Evolutionary conservation across 2,329 filamentous ascomycete species (phyloP), one percentile per base, ranked within the genome.

Genomic region (Fusarium xylarioides): DNA sequence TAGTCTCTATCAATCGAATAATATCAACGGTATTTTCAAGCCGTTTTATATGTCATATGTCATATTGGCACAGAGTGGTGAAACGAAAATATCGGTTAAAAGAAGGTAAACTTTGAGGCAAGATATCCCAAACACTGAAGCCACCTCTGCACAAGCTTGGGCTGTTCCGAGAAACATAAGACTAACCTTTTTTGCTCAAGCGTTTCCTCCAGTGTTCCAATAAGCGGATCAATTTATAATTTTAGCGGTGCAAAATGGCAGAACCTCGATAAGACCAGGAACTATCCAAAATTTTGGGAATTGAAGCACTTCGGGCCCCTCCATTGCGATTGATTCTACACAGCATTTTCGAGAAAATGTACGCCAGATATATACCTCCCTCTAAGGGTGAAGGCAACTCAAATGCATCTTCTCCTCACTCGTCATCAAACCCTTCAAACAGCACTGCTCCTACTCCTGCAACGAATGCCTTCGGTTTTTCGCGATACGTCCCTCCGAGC

Each of bases 301-400:
- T 54, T 57, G 60, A 62, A 64, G 42, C 55, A 56, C 38, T 44
- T 32, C 46, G 42, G 40, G 57, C 69, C 69, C 68, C 75, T 73
- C 67, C 65, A 74, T 63, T 55, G 44, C 57, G 50, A 56, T 40
- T 23, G 16, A 47, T 56, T 65, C 46, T 59, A 49, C 53, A 53
- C 61, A 74, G 19, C 32, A 71, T 30, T 44, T 53, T 56, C 35
- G 34, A 59, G 68, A 77, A 16, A 32, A 84, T 84, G 82, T 85
- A 86, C 74, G 80, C 84, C 52, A 80, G 85, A 71, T 86, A 86
- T 65, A 77, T 86, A 21, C 84, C 82, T 44, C 77, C 80, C 11
- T 26, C 78, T 14, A 79, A 81, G 66, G 76, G 58, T 38, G 63
- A 56, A 30, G 37, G 46, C 21, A 18, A 65, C 6, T 55, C 62